Evolutionary conservation across 1,139 yeast genomes (phyloP), one percentile per base, ranked within the genome.

Genomic region (Scheffersomyces insectosa): DNA sequence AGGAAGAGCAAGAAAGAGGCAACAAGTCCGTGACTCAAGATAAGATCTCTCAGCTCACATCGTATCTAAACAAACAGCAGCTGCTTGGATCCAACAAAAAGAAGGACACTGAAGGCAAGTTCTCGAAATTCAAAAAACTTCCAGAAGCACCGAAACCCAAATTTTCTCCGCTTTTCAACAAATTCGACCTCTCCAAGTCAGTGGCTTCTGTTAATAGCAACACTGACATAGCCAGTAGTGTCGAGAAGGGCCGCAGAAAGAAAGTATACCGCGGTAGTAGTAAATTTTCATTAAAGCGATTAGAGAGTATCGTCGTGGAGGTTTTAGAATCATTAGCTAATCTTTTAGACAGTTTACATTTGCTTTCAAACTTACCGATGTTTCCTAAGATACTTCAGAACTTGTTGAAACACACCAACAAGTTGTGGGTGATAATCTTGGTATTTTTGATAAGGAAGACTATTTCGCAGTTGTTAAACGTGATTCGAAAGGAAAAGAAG

Each of bases 391-490:
- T 47, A 31, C 52, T 74, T 12, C 35, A 56, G 9, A 58, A 57
- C 5, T 47, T 73, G 20, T 59, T 74, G 42, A 70, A 70, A 46
- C 75, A 73, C 44, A 74, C 79, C 43, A 74, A 74, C 49, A 71
- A 70, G 51, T 54, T 74, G 33, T 74, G 79, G 79, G 69, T 73
- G 34, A 55, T 74, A 28, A 68, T 74, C 10, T 60, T 74, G 50
- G 55, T 74, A 4, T 74, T 74, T 43, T 64, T 74, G 50, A 68
- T 74, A 15, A 51, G 78, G 36, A 74, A 74, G 47, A 72, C 79
- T 9, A 49, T 70, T 8, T 68, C 77, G 3, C 79, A 74, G 51
- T 62, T 74, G 43, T 56, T 72, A 11, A 74, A 74, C 51, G 70
- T 74, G 13, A 57, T 68, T 9, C 56, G 68, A 30, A 72, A 70